These are phyloP conservation scores for Rhizodiscina lignyota DNA, from an alignment of 495 filamentous ascomycete genomes.

Conservation along the genomic window DNA sequence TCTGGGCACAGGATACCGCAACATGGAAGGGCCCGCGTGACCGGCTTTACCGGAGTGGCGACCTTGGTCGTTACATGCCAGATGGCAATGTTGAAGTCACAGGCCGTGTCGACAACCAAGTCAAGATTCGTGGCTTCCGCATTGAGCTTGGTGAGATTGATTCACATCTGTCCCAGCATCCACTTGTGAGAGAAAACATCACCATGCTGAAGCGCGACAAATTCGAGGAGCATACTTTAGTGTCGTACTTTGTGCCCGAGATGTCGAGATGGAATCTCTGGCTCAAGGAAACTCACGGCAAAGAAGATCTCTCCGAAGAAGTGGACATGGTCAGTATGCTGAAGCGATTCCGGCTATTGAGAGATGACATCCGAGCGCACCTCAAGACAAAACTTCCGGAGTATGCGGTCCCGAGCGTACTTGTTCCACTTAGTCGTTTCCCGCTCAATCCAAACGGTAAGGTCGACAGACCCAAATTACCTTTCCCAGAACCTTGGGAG, in stretches of 20 bases:
- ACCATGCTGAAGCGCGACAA: conserved; percentile 78
- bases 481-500: conserved; percentile 71
- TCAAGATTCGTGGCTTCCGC: conserved; percentile 90
- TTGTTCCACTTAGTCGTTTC: conserved; percentile 64
- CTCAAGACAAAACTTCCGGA: conserved; percentile 58
- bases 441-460: conserved; percentile 94
- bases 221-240: conserved; percentile 75
- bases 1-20: conserved; percentile 67
- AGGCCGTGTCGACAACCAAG: conserved; percentile 75
- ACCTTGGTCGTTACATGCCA: conserved; percentile 59
- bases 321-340: conserved; percentile 44
- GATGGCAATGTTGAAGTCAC: conserved; percentile 40
- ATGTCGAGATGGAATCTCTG: conserved; percentile 52
- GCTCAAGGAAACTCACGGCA: conserved; percentile 35
- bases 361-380: conserved; percentile 57
- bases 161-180: conserved; percentile 61
- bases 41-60: conserved; percentile 69
- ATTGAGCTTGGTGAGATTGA: conserved; percentile 95
- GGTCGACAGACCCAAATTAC: conserved; percentile 76
- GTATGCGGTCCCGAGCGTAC: conserved; percentile 68
- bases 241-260: conserved; percentile 85
- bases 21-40: conserved; percentile 79
- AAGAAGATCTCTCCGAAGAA: conserved; percentile 6
- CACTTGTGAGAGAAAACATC: conserved; percentile 69
- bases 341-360: conserved; percentile 46